Evolutionary conservation across 352 stramenopile species (phyloP), one percentile per base, ranked within the genome.

Genomic region (Pythium rhizo-oryzae): DNA sequence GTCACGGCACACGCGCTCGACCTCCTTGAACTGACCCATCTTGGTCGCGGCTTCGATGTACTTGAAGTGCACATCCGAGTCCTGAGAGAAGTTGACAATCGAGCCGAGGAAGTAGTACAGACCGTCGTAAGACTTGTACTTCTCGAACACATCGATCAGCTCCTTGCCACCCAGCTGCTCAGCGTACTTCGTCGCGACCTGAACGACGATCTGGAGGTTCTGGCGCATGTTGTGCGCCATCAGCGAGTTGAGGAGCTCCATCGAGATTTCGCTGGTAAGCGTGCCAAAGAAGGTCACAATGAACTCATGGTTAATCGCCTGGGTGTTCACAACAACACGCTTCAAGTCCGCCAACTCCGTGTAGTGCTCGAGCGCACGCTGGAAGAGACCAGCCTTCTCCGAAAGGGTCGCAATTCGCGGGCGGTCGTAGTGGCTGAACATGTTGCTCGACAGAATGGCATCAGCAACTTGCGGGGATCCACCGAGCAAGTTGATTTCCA

Each of bases 401-500:
- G 97, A 99, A 30, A 99, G 83, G 69, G 98, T 97, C 67, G 96
- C 98, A 61, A 99, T 97, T 72, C 98, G 96, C 44, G 93, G 80
- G 56, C 95, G 87, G 80, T 99, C 98, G 76, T 99, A 99, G 83
- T 99, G 97, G 16, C 93, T 97, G 72, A 99, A 98, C 85, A 99
- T 99, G 77, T 99, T 98, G 83, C 92, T 96, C 72, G 98, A 99
- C 72, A 99, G 86, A 76, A 99, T 99, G 21, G 98, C 98, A 80
- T 99, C 98, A 13, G 98, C 98, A 37, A 99, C 98, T 79, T 99
- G 97, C 25, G 98, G 97, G 33, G 97, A 98, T 37, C 98, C 98
- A 55, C 97, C 97, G n/a, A 99, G 89, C 39, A 99, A 85, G 85
- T 99, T 99, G 84, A 99, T 99, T 77, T 99, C 98, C 37, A 99